A percentile compares a stretch with the other conserved stretches of the same genome.
Evolutionary conservation across 495 filamentous ascomycete species (phyloP).

Genomic region (Penicillium canescens): DNA sequence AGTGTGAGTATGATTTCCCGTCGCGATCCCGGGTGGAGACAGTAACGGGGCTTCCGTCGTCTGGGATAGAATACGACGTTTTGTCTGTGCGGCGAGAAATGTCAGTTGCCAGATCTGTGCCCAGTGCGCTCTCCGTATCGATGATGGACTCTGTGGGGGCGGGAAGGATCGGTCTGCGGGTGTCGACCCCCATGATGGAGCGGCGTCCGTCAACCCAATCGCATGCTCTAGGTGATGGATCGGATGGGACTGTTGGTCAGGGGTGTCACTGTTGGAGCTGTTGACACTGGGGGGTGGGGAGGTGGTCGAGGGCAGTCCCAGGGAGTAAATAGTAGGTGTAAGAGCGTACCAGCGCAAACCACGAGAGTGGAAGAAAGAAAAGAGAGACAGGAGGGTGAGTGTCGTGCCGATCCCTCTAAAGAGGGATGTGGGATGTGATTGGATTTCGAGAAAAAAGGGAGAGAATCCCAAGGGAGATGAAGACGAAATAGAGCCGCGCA

Average conservation of each 20-base stretch:
- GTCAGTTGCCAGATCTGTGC: conserved; percentile 76
- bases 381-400: conserved; percentile 16
- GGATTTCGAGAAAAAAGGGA: conserved; percentile 9
- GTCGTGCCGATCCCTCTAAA: conserved; percentile 27
- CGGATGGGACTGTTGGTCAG: conserved; percentile 13
- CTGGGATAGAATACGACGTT: conserved; percentile 87
- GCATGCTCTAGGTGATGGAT: conserved; percentile 36
- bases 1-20: conserved; percentile 46
- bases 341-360: conserved; percentile 32
- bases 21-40: conserved; percentile 67
- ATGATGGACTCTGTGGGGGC: conserved; percentile 79
- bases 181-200: conserved; percentile 70
- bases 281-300: conserved; percentile 20
- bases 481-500: conserved; percentile 6
- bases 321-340: conserved; percentile 7
- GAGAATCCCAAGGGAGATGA: conserved; percentile 12
- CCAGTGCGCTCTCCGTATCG: conserved; percentile 58
- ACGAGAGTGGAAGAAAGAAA: conserved; percentile 12
- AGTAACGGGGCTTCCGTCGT: conserved; percentile 92
- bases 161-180: conserved; percentile 68
- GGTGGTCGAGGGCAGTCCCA: conserved; percentile 5
- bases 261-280: conserved; percentile 13
- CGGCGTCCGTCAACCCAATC: conserved; percentile 24
- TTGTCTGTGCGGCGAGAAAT: conserved; percentile 76
- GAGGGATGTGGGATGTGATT: not conserved